Conservation (phyloP, 139 green algal species). For the Chlorella sp. region DNA sequence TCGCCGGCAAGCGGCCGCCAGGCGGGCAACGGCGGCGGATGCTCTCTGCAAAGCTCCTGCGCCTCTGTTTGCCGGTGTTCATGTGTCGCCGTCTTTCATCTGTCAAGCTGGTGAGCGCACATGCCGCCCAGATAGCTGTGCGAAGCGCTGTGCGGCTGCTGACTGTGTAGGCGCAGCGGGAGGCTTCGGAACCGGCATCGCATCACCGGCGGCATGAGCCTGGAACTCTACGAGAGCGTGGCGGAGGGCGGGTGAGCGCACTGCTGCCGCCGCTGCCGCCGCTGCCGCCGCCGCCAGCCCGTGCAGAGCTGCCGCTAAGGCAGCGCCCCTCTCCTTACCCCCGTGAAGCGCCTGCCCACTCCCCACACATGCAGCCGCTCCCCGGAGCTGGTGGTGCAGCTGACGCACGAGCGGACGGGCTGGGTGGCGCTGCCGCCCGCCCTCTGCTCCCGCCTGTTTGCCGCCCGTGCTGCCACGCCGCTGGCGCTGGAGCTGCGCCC, state of each 20-base stretch:
- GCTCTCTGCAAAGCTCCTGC: neutral
- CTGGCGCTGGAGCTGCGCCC: slow-evolving; percentile 49
- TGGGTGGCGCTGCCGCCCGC: slow-evolving; percentile 62
- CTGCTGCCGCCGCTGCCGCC: neutral
- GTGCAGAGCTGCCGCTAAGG: neutral
- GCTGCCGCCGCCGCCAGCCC: neutral
- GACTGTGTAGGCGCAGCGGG: neutral
- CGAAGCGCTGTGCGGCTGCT: neutral
- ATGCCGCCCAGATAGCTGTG: too few species aligned
- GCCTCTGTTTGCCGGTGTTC: neutral
- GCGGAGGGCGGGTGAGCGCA: too few species aligned
- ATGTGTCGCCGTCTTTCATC: neutral
- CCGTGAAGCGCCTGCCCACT: neutral
- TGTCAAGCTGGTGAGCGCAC: too few species aligned
- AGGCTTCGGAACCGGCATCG: too few species aligned
- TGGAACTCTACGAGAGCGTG: too few species aligned
- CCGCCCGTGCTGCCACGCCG: slow-evolving; percentile 10
- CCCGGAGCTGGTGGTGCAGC: slow-evolving; percentile 35
- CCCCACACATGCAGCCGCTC: neutral
- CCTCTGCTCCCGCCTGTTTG: slow-evolving; percentile 36
- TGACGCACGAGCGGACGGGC: slow-evolving; percentile 51
- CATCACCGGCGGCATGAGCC: neutral
- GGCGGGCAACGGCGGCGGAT: too few species aligned
- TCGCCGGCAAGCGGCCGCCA: too few species aligned
- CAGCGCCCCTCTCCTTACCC: too few species aligned